Evolutionary conservation across 306 rosid genomes (phyloP).

Genomic region (Oxytropis ochrocephala): DNA sequence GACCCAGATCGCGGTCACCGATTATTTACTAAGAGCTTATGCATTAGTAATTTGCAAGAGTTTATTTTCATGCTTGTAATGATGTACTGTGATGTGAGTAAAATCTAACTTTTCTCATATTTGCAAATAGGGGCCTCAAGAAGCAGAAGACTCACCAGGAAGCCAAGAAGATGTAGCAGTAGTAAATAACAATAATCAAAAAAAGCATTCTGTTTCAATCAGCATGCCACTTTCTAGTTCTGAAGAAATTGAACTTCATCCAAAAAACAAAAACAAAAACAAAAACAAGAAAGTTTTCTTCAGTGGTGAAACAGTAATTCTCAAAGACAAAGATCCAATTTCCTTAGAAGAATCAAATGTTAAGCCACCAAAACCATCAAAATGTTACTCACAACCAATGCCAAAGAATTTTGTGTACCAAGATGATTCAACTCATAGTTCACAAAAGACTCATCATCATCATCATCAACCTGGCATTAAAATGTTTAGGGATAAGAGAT

Average conservation of each 20-base stretch:
- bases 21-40: no score
- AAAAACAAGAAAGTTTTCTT: slow-evolving; percentile 33
- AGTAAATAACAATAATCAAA: slow-evolving; percentile 35
- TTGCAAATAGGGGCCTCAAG: slow-evolving; percentile 40
- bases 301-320: slow-evolving; percentile 28
- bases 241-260: slow-evolving; percentile 24
- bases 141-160: slow-evolving; percentile 14
- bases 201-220: slow-evolving; percentile 47
- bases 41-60: not conserved
- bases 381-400: slow-evolving; percentile 70
- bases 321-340: slow-evolving; percentile 11
- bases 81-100: not conserved
- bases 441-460: not conserved
- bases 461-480: slow-evolving; percentile 32
- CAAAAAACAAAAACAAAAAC: not conserved
- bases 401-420: slow-evolving; percentile 21
- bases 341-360: not conserved
- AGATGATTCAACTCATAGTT: not conserved
- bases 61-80: not conserved
- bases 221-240: slow-evolving; percentile 75
- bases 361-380: slow-evolving; percentile 27
- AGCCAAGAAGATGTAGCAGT: slow-evolving; percentile 21
- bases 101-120: not conserved
- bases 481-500: slow-evolving; percentile 48
- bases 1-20: no score